These are phyloP conservation scores for Chalciporus pseudorubinellus DNA, from an alignment of 768 basidiomycete genomes.

Conservation along the genomic window DNA sequence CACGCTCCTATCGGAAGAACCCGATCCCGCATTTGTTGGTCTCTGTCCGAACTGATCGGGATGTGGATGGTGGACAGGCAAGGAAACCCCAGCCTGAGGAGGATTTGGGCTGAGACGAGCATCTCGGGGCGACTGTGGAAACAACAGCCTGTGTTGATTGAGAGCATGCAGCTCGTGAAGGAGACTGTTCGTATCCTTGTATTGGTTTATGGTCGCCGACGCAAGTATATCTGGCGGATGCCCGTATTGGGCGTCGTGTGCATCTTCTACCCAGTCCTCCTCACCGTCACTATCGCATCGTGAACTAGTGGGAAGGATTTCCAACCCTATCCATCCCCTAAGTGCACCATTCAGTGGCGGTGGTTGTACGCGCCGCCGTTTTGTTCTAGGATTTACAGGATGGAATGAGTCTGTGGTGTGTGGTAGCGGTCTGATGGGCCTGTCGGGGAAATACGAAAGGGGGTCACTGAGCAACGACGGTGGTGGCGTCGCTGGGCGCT, in stretches of 20 bases:
- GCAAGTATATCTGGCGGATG: slow-evolving; percentile 2
- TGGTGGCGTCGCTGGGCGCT: slow-evolving; percentile 45
- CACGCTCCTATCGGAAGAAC: slow-evolving; percentile 1
- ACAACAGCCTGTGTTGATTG: slow-evolving; percentile 61
- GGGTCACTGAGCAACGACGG: slow-evolving; percentile 31
- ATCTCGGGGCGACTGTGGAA: slow-evolving; percentile 20
- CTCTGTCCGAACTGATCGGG: slow-evolving; percentile 1
- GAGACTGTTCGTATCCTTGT: slow-evolving; percentile 60
- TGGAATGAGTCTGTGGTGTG: slow-evolving; percentile 10
- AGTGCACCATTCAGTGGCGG: slow-evolving; percentile 53
- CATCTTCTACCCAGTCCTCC: slow-evolving; percentile 34
- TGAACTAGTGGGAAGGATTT: background rate
- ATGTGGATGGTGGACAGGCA: slow-evolving; percentile 1
- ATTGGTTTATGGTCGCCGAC: slow-evolving; percentile 34
- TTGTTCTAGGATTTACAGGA: slow-evolving; percentile 35
- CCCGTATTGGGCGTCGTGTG: slow-evolving; percentile 36
- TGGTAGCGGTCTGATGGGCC: slow-evolving; percentile 11
- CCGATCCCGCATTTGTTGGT: background rate
- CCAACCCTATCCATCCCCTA: slow-evolving; percentile 42
- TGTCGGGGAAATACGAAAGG: slow-evolving; percentile 19
- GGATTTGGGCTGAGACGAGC: background rate
- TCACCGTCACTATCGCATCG: slow-evolving; percentile 28
- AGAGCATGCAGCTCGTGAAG: slow-evolving; percentile 70
- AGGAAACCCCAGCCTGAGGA: background rate
- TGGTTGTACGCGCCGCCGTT: slow-evolving; percentile 53